Percentiles rank a stretch among this genome's conserved stretches.
These are phyloP conservation scores for Diplodia intermedia DNA, from an alignment of 2,329 filamentous ascomycete species.

Conservation along the genomic window DNA sequence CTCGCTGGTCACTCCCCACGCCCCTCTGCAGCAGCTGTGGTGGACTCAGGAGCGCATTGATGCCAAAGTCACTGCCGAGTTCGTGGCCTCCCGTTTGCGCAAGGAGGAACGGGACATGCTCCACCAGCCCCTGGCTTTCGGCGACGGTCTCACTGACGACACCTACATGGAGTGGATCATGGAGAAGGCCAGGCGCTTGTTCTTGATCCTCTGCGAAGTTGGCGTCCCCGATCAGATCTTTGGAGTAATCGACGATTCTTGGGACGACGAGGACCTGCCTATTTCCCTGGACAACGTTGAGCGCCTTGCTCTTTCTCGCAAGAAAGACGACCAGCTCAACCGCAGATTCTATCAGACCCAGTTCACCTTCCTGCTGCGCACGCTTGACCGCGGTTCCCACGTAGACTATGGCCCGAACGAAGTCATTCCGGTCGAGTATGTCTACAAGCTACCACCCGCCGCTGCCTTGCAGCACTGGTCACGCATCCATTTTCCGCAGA, in stretches of 20 bases:
- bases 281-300: conserved; percentile 70
- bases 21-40: conserved; percentile 64
- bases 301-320: conserved; percentile 65
- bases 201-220: conserved; percentile 73
- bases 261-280: conserved; percentile 78
- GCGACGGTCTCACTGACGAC: conserved; percentile 71
- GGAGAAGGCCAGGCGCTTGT: conserved; percentile 71
- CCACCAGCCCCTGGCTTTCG: conserved; percentile 69
- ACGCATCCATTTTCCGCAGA: conserved; percentile 70
- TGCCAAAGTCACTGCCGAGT: conserved; percentile 71
- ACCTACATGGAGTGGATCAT: conserved; percentile 83
- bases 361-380: conserved; percentile 72
- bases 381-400: conserved; percentile 67
- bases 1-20: conserved; percentile 58
- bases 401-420: conserved; percentile 71
- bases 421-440: conserved; percentile 71
- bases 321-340: conserved; percentile 68
- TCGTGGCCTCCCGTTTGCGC: conserved; percentile 69
- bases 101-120: conserved; percentile 69
- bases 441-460: conserved; percentile 64
- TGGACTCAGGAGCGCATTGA: conserved; percentile 76
- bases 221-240: conserved; percentile 77
- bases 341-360: conserved; percentile 74
- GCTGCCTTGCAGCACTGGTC: conserved; percentile 57
- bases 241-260: conserved; percentile 74